Evolutionary conservation across 345 rosid genomes (phyloP).

Genomic region (Trapa bicornis): DNA sequence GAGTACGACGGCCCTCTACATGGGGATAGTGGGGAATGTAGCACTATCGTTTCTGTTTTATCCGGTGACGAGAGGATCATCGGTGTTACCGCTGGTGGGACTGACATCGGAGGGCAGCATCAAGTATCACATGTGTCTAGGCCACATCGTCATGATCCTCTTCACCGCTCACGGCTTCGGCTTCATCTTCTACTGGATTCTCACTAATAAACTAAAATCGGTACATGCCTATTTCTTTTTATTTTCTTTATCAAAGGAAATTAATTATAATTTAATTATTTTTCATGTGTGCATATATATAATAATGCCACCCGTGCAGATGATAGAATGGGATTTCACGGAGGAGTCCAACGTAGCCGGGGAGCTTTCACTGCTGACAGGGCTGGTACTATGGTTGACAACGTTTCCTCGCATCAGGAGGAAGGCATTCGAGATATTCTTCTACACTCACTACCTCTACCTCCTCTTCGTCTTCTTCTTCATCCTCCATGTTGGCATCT

Average conservation of each 20-base stretch:
- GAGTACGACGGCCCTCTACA: constrained; percentile 12
- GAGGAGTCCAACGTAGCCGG: constrained; percentile 53
- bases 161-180: constrained; percentile 55
- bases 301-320: constrained; percentile 17
- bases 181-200: constrained; percentile 37
- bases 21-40: constrained; percentile 58
- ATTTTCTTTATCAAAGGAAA: too few relatives aligned
- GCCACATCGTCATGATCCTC: constrained; percentile 52
- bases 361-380: constrained; percentile 45
- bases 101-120: constrained; percentile 75
- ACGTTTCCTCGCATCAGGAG: constrained; percentile 45
- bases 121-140: constrained; percentile 86
- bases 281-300: too few relatives aligned
- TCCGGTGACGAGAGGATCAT: constrained; percentile 79
- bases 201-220: constrained; percentile 24
- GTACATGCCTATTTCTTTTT: constrained; percentile 15
- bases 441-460: constrained; percentile 67
- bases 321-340: constrained; percentile 31
- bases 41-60: constrained; percentile 54
- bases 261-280: too few relatives aligned
- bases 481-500: constrained; percentile 52
- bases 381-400: constrained; percentile 56
- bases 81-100: constrained; percentile 52
- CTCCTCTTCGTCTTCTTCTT: constrained; percentile 51
- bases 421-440: constrained; percentile 66